Conservation (phyloP, 805 yeast species). For the Wickerhamiella sergipiensis region DNA sequence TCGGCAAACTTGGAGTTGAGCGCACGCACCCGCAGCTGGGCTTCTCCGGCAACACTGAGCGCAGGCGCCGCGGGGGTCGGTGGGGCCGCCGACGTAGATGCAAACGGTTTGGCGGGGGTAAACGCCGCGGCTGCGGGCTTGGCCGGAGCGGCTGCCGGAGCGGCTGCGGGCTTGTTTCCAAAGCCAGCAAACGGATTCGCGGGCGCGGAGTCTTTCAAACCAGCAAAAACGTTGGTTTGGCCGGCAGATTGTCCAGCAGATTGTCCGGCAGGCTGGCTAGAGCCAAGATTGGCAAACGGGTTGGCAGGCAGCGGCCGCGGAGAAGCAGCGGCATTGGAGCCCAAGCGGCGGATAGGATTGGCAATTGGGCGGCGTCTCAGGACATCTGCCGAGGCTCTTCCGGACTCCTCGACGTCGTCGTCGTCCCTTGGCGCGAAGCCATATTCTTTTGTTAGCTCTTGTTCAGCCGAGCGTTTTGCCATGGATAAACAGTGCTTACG, state of each 20-base stretch:
- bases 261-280: constrained; percentile 4
- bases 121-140: constrained; percentile 1
- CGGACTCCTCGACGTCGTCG: constrained; percentile 23
- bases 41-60: background rate
- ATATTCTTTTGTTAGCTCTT: constrained; percentile 48
- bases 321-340: background rate
- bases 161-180: background rate
- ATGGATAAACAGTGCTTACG: too few relatives aligned
- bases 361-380: constrained; percentile 61
- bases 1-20: constrained; percentile 14
- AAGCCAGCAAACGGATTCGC: constrained; percentile 8
- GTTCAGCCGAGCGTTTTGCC: constrained; percentile 48
- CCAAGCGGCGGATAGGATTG: constrained; percentile 17
- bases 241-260: constrained; percentile 3
- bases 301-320: constrained; percentile 2
- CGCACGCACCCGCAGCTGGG: constrained; percentile 8
- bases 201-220: constrained; percentile 2
- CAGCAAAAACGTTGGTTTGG: constrained; percentile 1
- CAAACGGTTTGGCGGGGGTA: constrained; percentile 3
- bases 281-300: background rate
- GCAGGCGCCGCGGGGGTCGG: constrained; percentile 31
- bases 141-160: background rate
- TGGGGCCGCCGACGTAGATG: constrained; percentile 34
- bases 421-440: constrained; percentile 29
- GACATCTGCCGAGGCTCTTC: constrained; percentile 44